These are phyloP conservation scores for Glarea lozoyensis DNA, from an alignment of 495 filamentous ascomycete species.

Conservation along the genomic window DNA sequence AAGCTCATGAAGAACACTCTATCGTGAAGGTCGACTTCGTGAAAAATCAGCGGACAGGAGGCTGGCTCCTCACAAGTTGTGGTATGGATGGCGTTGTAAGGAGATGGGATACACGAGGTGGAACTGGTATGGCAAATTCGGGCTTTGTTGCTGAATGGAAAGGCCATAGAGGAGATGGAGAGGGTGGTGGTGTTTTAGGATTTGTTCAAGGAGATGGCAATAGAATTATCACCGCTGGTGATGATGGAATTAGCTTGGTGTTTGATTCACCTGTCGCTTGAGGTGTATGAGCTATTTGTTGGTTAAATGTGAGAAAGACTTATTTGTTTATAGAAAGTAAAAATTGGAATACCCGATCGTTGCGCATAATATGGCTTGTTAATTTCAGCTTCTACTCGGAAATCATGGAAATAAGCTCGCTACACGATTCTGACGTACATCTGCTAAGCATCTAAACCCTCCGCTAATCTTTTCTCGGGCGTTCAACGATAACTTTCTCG, in stretches of 20 bases:
- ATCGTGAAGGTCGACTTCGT: slow-evolving; percentile 93
- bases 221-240: slow-evolving; percentile 76
- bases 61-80: slow-evolving; percentile 67
- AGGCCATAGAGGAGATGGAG: slow-evolving; percentile 69
- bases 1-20: slow-evolving; percentile 71
- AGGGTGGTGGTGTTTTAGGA: slow-evolving; percentile 80
- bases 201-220: slow-evolving; percentile 73
- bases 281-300: too few relatives aligned
- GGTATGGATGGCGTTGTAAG: slow-evolving; percentile 83
- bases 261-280: slow-evolving; percentile 41
- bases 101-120: slow-evolving; percentile 79
- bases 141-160: slow-evolving; percentile 72
- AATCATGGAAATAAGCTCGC: too few relatives aligned
- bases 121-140: slow-evolving; percentile 50
- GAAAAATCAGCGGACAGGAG: slow-evolving; percentile 26
- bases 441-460: too few relatives aligned
- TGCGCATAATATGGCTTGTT: too few relatives aligned
- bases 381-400: too few relatives aligned
- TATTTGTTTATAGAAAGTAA: too few relatives aligned
- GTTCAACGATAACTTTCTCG: too few relatives aligned
- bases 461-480: too few relatives aligned
- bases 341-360: too few relatives aligned
- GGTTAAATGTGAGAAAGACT: too few relatives aligned
- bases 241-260: slow-evolving; percentile 67
- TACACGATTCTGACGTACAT: too few relatives aligned